Evolutionary conservation across 306 rosid species (phyloP).

Genomic region (Inga laurina): DNA sequence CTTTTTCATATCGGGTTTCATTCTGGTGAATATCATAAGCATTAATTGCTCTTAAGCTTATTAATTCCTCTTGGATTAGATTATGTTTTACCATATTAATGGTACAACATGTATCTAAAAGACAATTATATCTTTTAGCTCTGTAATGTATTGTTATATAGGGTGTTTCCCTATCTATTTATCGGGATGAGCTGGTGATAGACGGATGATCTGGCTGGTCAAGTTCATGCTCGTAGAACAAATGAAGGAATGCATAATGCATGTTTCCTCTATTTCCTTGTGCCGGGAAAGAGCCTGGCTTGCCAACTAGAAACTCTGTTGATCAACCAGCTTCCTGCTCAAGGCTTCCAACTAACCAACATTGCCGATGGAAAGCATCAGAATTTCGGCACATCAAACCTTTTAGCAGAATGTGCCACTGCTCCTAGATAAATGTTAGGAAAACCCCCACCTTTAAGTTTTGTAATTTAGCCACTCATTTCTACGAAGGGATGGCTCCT

Average conservation of each 20-base stretch:
- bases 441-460: constrained; percentile 17
- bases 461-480: constrained; percentile 10
- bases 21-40: too few relatives aligned
- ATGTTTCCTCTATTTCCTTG: constrained; percentile 64
- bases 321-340: constrained; percentile 83
- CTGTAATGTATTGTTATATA: too few relatives aligned
- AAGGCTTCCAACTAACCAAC: constrained; percentile 68
- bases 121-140: too few relatives aligned
- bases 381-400: constrained; percentile 77
- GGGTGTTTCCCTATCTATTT: too few relatives aligned
- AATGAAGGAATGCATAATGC: constrained; percentile 78
- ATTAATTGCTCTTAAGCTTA: too few relatives aligned
- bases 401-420: constrained; percentile 42
- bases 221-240: constrained; percentile 65
- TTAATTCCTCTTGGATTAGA: too few relatives aligned
- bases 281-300: constrained; percentile 86
- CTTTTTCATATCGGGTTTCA: too few relatives aligned
- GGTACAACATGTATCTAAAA: too few relatives aligned
- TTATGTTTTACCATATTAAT: too few relatives aligned
- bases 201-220: constrained; percentile 88
- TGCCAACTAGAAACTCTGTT: constrained; percentile 89
- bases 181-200: constrained; percentile 33
- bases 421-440: constrained; percentile 24
- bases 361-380: constrained; percentile 85
- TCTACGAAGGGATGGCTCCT: constrained; percentile 13